A percentile compares a stretch with the other conserved stretches of the same genome.
These are phyloP conservation scores for Phytophthora pluvialis DNA, from an alignment of 352 stramenopile species.

Conservation along the genomic window DNA sequence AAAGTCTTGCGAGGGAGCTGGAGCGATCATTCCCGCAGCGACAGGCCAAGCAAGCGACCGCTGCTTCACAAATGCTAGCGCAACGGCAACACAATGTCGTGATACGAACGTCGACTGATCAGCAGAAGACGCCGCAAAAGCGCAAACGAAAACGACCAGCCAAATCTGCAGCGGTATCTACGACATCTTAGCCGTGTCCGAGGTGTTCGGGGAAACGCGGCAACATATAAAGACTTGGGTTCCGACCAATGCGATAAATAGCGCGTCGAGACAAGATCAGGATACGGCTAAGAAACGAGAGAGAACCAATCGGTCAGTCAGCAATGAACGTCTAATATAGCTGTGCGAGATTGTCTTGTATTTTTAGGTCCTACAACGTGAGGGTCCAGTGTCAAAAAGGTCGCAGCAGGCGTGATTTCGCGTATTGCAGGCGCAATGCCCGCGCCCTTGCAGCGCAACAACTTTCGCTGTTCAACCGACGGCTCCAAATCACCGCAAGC, in stretches of 20 bases:
- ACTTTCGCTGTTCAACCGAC: slow-evolving; percentile 60
- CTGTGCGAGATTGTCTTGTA: slow-evolving; percentile 27
- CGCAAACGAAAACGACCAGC: slow-evolving; percentile 42
- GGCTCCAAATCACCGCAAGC: slow-evolving; percentile 24
- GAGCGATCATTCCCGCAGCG: slow-evolving; percentile 60
- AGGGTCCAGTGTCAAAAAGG: neutral
- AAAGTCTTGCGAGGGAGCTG: slow-evolving; percentile 52
- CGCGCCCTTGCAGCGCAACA: slow-evolving; percentile 64
- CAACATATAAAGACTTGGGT: slow-evolving; percentile 16
- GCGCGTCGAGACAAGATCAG: slow-evolving; percentile 10
- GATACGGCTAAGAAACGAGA: slow-evolving; percentile 21
- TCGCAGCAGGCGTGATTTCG: slow-evolving; percentile 4
- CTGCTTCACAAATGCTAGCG: slow-evolving; percentile 27
- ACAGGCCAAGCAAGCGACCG: slow-evolving; percentile 39
- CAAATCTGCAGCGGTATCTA: slow-evolving; percentile 27
- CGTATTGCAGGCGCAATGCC: slow-evolving; percentile 15
- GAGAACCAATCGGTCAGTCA: slow-evolving; percentile 21
- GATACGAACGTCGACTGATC: slow-evolving; percentile 20
- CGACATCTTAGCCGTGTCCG: slow-evolving; percentile 19
- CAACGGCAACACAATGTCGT: slow-evolving; percentile 17
- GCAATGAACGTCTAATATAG: slow-evolving; percentile 39
- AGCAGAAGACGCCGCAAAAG: slow-evolving; percentile 42
- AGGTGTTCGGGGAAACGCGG: slow-evolving; percentile 10
- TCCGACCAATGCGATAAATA: slow-evolving; percentile 17
- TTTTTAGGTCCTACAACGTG: slow-evolving; percentile 32